Evolutionary conservation across 1,284 basidiomycete species (phyloP).

Genomic region (Microbotryum lychnidis-dioicae): DNA sequence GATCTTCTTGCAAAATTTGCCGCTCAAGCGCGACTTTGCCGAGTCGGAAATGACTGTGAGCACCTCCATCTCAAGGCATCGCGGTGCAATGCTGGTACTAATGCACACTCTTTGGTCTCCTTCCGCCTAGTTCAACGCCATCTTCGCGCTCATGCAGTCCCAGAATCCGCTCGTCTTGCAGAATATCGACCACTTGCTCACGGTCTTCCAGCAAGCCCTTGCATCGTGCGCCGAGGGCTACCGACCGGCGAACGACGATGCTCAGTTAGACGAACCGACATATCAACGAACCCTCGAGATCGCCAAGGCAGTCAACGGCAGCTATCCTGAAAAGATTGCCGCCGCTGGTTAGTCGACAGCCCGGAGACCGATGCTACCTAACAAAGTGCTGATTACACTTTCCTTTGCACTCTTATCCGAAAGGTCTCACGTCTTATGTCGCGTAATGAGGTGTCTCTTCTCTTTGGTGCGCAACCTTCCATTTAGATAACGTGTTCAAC

Average conservation of each 20-base stretch:
- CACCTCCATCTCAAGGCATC: neutral
- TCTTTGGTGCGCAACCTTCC: too few species aligned
- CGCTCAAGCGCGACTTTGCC: conserved; percentile 47
- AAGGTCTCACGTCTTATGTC: too few species aligned
- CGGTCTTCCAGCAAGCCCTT: conserved; percentile 75
- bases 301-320: conserved; percentile 52
- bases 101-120: conserved; percentile 38
- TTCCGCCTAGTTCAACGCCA: conserved; percentile 55
- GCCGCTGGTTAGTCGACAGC: neutral
- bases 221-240: conserved; percentile 39
- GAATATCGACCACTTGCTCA: conserved; percentile 70
- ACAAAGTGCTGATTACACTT: too few species aligned
- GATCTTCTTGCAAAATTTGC: conserved; percentile 70
- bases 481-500: too few species aligned
- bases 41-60: conserved; percentile 29
- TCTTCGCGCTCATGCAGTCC: conserved; percentile 78
- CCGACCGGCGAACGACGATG: conserved; percentile 58
- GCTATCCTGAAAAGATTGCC: conserved; percentile 23
- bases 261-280: conserved; percentile 63
- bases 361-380: too few species aligned
- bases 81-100: conserved; percentile 1
- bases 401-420: too few species aligned
- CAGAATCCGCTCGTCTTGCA: conserved; percentile 59
- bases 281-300: conserved; percentile 66
- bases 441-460: too few species aligned